These are phyloP conservation scores for Fraxinus latifolia DNA, from an alignment of 305 asterid genomes.

Conservation along the genomic window DNA sequence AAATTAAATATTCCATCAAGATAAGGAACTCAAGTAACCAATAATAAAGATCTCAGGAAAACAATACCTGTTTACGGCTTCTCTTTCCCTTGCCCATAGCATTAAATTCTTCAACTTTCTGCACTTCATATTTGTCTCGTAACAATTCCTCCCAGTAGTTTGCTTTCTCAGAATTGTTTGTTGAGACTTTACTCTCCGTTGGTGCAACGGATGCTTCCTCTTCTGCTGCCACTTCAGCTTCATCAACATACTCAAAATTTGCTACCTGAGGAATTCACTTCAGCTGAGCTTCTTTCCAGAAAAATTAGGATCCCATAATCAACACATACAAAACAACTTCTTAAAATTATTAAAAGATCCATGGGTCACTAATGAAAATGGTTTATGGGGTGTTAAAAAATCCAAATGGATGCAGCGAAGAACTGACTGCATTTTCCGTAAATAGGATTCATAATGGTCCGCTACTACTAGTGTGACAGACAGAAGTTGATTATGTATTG, in stretches of 20 bases:
- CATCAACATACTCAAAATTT: constrained; percentile 85
- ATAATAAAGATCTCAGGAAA: constrained; percentile 6
- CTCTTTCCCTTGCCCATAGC: constrained; percentile 97
- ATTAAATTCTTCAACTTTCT: constrained; percentile 77
- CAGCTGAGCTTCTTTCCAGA: constrained; percentile 24
- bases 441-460: not conserved
- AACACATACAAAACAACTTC: constrained; percentile 5
- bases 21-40: constrained; percentile 15
- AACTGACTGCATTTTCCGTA: not conserved
- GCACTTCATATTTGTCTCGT: constrained; percentile 78
- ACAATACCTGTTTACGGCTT: constrained; percentile 80
- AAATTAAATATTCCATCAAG: not conserved
- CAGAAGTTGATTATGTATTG: not conserved
- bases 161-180: constrained; percentile 65
- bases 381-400: not conserved
- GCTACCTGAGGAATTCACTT: constrained; percentile 65
- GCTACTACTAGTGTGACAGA: not conserved
- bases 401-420: not conserved
- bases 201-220: constrained; percentile 59
- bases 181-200: constrained; percentile 54
- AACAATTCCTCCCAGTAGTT: constrained; percentile 86
- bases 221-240: constrained; percentile 64
- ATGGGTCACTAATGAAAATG: constrained; percentile 12
- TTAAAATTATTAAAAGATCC: constrained; percentile 13
- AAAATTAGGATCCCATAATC: constrained; percentile 4